Evolutionary conservation across 768 basidiomycete genomes (phyloP), one percentile per base, ranked within the genome.

Genomic region (Suillus subaureus): DNA sequence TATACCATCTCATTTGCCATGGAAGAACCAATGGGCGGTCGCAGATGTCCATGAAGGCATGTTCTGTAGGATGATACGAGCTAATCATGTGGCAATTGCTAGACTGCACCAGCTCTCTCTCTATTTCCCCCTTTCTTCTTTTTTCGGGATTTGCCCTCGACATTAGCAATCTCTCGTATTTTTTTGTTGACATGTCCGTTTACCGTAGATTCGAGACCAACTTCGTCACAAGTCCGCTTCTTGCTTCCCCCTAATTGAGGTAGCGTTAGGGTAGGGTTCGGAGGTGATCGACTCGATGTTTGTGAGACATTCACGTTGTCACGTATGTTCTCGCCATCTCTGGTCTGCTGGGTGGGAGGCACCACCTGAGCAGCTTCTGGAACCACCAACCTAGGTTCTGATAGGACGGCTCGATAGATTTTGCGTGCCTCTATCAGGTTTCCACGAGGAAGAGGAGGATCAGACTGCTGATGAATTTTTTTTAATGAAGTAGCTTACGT

Each of bases 401-500:
- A 93, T 26, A 94, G 78, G 1, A 94, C 84, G 0, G 93, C 90
- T 6, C 92, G 86, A 70, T 91, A 93, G 6, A 92, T 93, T 72
- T 85, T 87, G 39, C 93, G 90, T 1, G 92, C 92, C 78, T 92
- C 93, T 94, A 69, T 26, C 51, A 54, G n/a, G 9, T 37, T 6
- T 15, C 51, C 31, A 21, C 21, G 33, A 58, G 45, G 26, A 51
- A 26, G 61, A 61, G 28, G 37, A 51, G 40, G 47, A 13, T 26
- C 21, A 56, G 26, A 58, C 28, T 40, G 18, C 21, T 18, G 43
- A 18, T 4, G 40, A 62, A 6, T 45, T 31, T 37, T 8, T 52
- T 60, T 23, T 15, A 57, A 26, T 11, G 16, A n/a, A 61, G 40
- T 57, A 3, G 81, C 92, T 68, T 70, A 93, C 93, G 89, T 23